A percentile compares a stretch with the other conserved stretches of the same genome.
Evolutionary conservation across 1,284 basidiomycete genomes (phyloP).

Genomic region (Cutaneotrichosporon cutaneum): DNA sequence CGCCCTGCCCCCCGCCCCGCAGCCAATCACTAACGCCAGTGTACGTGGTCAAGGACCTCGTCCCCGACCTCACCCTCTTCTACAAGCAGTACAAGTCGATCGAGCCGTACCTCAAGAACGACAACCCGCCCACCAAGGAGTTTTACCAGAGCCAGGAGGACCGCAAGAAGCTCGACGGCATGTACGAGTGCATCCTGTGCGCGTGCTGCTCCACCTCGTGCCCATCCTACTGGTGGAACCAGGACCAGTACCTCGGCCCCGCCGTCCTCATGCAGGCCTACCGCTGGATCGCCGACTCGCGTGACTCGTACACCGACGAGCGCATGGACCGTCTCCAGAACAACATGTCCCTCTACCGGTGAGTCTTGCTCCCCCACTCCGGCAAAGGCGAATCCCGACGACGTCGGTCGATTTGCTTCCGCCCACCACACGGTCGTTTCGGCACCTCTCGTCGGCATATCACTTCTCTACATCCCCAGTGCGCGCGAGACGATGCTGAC

Average conservation of each 20-base stretch:
- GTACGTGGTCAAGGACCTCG: constrained; percentile 99
- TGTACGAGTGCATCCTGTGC: constrained; percentile 78
- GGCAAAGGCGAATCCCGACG: neutral
- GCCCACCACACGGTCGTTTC: neutral
- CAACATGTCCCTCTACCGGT: constrained; percentile 65
- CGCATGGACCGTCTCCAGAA: constrained; percentile 93
- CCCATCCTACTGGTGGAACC: constrained; percentile 98
- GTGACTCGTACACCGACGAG: constrained; percentile 78
- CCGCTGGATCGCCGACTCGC: constrained; percentile 95
- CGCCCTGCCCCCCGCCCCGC: no score
- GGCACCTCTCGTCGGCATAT: neutral
- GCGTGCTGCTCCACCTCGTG: constrained; percentile 97
- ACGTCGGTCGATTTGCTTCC: neutral
- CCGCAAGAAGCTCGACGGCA: constrained; percentile 90
- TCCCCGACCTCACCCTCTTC: constrained; percentile 63
- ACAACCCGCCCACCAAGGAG: constrained; percentile 75
- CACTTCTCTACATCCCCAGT: neutral
- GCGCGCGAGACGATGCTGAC: neutral
- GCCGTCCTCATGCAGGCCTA: constrained; percentile 94
- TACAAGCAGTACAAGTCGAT: constrained; percentile 99
- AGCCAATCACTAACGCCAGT: constrained; percentile 58
- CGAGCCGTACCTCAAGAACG: constrained; percentile 90
- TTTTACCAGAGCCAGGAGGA: constrained; percentile 88
- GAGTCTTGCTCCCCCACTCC: constrained; percentile 2
- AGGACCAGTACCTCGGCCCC: constrained; percentile 96